These are phyloP conservation scores for Amanita fuliginea DNA, from an alignment of 768 basidiomycete genomes.

Conservation along the genomic window DNA sequence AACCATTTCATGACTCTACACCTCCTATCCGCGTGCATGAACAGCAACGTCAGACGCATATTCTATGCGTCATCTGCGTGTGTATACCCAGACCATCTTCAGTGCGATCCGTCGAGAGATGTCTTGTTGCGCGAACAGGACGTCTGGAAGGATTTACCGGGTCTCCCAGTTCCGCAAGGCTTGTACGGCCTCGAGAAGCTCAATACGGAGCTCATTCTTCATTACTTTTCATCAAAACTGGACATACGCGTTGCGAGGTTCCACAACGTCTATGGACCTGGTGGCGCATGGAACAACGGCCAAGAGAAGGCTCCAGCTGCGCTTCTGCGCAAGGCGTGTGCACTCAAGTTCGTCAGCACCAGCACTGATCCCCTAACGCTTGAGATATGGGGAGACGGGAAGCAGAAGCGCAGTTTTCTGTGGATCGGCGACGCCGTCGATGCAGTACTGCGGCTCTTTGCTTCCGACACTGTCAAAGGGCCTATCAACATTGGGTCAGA, in stretches of 20 bases:
- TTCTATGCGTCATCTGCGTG: slow-evolving; percentile 51
- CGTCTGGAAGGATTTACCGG: slow-evolving; percentile 23
- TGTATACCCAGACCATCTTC: slow-evolving; percentile 38
- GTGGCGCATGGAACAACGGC: slow-evolving; percentile 40
- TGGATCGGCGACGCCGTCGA: slow-evolving; percentile 45
- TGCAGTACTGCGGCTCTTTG: slow-evolving; percentile 33
- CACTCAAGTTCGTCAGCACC: slow-evolving; percentile 14
- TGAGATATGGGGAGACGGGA: slow-evolving; percentile 50
- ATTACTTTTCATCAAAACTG: slow-evolving; percentile 19
- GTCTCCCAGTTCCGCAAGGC: slow-evolving; percentile 33
- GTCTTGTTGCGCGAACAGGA: slow-evolving; percentile 36
- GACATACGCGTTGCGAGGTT: slow-evolving; percentile 39
- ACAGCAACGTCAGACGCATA: slow-evolving; percentile 29
- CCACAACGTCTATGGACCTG: slow-evolving; percentile 49
- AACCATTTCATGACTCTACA: slow-evolving; percentile 42
- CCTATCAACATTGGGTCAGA: slow-evolving; percentile 46
- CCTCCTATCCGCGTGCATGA: slow-evolving; percentile 27
- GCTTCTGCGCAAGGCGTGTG: slow-evolving; percentile 40
- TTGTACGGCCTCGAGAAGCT: slow-evolving; percentile 54
- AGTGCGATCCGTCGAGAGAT: slow-evolving; percentile 18
- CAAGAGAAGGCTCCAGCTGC: slow-evolving; percentile 52
- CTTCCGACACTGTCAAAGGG: slow-evolving; percentile 17
- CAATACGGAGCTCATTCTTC: slow-evolving; percentile 33
- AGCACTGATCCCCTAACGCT: slow-evolving; percentile 13
- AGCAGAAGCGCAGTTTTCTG: slow-evolving; percentile 42